Conservation (phyloP, 169 alveolate species). For the Eimeria nieschulzi region DNA sequence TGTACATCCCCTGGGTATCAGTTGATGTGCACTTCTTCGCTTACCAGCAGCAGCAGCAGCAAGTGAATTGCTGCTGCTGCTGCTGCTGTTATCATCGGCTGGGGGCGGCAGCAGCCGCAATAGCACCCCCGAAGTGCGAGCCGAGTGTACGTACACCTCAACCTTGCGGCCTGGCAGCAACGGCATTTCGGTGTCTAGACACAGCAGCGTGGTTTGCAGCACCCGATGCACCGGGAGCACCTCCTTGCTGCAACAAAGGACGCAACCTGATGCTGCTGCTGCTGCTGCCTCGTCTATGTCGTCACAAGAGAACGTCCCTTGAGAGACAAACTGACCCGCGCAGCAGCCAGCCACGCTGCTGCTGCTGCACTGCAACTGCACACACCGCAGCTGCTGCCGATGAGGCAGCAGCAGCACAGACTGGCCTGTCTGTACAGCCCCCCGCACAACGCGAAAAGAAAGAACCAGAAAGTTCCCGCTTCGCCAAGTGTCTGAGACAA, state of each 20-base stretch:
- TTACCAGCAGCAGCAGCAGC: not conserved
- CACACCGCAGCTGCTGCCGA: slow-evolving; percentile 9
- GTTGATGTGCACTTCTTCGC: not conserved
- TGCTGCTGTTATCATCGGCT: slow-evolving; percentile 1
- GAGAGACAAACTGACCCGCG: slow-evolving; percentile 22
- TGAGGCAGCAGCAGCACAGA: slow-evolving; percentile 14
- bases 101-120: not conserved
- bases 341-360: slow-evolving; percentile 13
- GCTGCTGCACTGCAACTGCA: slow-evolving; percentile 1
- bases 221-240: not conserved
- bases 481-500: not conserved
- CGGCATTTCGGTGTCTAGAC: slow-evolving; percentile 72
- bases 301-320: not conserved
- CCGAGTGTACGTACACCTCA: slow-evolving; percentile 30
- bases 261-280: slow-evolving; percentile 15
- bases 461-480: not conserved
- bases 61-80: not conserved
- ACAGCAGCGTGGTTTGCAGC: slow-evolving; percentile 68
- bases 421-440: slow-evolving; percentile 52
- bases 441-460: not conserved
- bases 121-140: not conserved
- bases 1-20: not conserved
- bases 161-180: slow-evolving; percentile 72
- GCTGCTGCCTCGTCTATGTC: not conserved
- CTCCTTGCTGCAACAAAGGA: not conserved